Evolutionary conservation across 257 asterid species (phyloP), one percentile per base, ranked within the genome.

Genomic region (Voacanga thouarsii): DNA sequence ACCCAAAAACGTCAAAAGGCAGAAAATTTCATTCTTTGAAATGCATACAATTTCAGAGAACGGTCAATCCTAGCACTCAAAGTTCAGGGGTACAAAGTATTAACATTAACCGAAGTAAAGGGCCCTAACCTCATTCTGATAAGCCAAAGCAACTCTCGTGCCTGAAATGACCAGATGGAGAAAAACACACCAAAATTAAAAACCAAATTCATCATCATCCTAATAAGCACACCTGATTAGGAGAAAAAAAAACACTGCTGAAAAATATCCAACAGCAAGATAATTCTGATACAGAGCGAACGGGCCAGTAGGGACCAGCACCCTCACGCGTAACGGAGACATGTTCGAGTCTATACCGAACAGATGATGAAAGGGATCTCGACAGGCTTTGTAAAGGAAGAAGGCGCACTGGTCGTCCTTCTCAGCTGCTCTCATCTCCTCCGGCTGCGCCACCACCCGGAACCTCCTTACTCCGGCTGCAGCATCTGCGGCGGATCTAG

Each of bases 391-490:
- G 80, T 92, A 88, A 53, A 96, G 94, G 73, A 90, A 96, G 80
- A 97, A 92, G 39, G 99, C 98, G 82, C 90, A 96, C 86, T 96
- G 98, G 57, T 96, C 99, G 75, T 96, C 99, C 82, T 96, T 96
- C 91, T 96, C 99, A 7, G 99, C 99, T 0, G 99, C 97, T 80
- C 99, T 89, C 98, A 96, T 96, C 53, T 93, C 80, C 81, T 96
- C 99, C n/a, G 99, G 98, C 84, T 89, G 98, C 73, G 97, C 97
- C 59, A 97, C 98, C 83, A 85, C 53, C 0, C 95, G 96, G 66
- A 96, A 93, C 68, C 90, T 75, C 79, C 88, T 85, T 11, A 88
- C 78, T 43, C 85, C 85, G 69, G 77, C 88, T 47, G 79, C 85
- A 81, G 74, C 24, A 63, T 74, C 71, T 49, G 79, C 59, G 39